These are phyloP conservation scores for Podaxis sp. DNA, from an alignment of 768 basidiomycete genomes.

Conservation along the genomic window DNA sequence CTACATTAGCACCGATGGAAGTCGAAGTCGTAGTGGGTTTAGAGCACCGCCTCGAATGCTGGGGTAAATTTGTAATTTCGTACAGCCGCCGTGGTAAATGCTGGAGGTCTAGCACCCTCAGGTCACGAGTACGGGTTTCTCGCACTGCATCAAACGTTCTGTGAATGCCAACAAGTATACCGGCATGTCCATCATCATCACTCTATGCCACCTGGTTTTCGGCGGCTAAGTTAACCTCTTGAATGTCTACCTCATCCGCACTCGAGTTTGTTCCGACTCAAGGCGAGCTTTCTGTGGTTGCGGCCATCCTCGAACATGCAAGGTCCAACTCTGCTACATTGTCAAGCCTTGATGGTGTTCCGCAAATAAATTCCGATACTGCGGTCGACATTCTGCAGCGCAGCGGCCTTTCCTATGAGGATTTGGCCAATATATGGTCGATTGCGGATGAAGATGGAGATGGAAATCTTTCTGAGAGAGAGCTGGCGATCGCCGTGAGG, in stretches of 20 bases:
- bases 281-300: conserved; percentile 16
- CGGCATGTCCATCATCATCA: background rate
- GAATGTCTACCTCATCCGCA: conserved; percentile 11
- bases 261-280: conserved; percentile 14
- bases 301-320: conserved; percentile 14
- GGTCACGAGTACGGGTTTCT: conserved; percentile 1
- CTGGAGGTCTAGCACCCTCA: background rate
- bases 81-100: conserved; percentile 10
- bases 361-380: too few species aligned
- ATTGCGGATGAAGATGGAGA: too few species aligned
- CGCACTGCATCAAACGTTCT: conserved; percentile 1
- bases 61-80: background rate
- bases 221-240: background rate
- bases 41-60: background rate
- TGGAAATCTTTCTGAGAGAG: background rate
- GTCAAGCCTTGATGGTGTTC: background rate
- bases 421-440: too few species aligned
- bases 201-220: conserved; percentile 1
- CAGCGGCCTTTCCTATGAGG: too few species aligned
- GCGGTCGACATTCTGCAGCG: too few species aligned
- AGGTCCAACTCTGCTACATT: conserved; percentile 5
- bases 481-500: conserved; percentile 20
- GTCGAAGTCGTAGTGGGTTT: background rate
- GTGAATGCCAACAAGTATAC: background rate
- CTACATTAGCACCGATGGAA: background rate